Percentiles rank a stretch among this genome's conserved stretches.
phyloP scores from a whole-genome alignment of 495 filamentous ascomycete species.

The Podospora conica region DNA sequence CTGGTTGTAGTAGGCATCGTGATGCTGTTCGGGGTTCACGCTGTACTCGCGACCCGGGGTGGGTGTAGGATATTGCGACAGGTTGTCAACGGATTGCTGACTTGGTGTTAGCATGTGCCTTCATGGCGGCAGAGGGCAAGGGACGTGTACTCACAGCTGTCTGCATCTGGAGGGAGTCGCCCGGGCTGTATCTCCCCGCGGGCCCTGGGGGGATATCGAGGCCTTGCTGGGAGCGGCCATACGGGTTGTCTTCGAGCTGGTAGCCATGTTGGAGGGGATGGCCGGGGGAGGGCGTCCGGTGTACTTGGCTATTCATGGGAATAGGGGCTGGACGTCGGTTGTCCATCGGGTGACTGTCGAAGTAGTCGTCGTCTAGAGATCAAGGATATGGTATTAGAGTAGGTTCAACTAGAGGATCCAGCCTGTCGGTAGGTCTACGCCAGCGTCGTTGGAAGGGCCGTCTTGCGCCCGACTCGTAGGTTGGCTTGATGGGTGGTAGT shows the following conservation, averaged over 20 bases:
- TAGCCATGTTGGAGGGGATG: constrained; percentile 55
- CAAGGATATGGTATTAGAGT: constrained; percentile 22
- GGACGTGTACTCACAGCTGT: constrained; percentile 55
- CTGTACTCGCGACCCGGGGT: constrained; percentile 60
- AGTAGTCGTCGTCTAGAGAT: constrained; percentile 55
- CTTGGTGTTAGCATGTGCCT: constrained; percentile 17
- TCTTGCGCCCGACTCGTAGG: background rate
- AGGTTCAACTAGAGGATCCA: background rate
- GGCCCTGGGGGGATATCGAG: constrained; percentile 62
- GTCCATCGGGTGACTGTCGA: constrained; percentile 48
- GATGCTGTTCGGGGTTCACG: constrained; percentile 74
- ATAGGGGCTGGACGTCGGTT: background rate
- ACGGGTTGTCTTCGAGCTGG: constrained; percentile 64
- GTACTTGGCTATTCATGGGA: constrained; percentile 48
- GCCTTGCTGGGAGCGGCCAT: constrained; percentile 42
- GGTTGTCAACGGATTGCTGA: constrained; percentile 74
- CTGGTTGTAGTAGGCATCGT: constrained; percentile 78
- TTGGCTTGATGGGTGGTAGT: background rate
- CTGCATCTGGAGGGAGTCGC: constrained; percentile 63
- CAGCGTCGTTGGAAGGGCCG: background rate
- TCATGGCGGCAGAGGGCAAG: background rate
- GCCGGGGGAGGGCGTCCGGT: constrained; percentile 52
- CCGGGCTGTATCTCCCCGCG: constrained; percentile 39
- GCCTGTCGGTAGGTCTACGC: background rate
- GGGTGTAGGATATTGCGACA: constrained; percentile 61